Base-by-base conservation (phyloP, 306 rosid species). In the Neltuma alba region DNA sequence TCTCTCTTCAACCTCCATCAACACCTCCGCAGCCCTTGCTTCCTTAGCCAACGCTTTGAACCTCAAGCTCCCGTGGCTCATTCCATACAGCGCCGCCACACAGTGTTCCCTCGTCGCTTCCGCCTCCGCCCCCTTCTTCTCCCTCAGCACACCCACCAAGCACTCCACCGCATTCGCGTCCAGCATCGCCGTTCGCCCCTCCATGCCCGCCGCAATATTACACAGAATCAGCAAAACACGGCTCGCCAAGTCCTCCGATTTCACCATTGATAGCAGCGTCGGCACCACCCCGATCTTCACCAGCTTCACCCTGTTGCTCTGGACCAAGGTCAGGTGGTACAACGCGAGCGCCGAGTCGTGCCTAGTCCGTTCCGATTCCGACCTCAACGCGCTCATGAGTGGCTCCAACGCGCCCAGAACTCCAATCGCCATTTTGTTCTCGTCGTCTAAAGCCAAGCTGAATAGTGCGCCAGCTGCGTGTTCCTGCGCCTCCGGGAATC, bases 371-470 rank as follows among this genome's bases (percentile, higher is more conserved):
- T 90, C 92, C 14, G 91, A 89, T 1, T 94, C 97, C 6, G 97
- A 83, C 50, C 95, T 55, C 71, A 92, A 84, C 28, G 95, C 86
- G 81, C 92, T 89, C 93, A 94, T 85, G 1, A 94, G 67, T 1
- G 96, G 97, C 72, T 91, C 89, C 64, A 94, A 48, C 57, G 97
- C 95, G 75, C 97, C 97, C 58, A 94, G 89, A 15, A 89, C 93
- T 0, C 97, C 95, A 2, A 95, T 92, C 0, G 99, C 99, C 95
- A 92, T 91, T 72, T 92, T 91, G 86, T 92, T 92, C 1, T 91
- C 97, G 52, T 95, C 97, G 16, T 91, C 88, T 31, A 92, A 44
- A 0, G 97, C 97, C 37, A 94, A 1, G 2, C 36, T 33, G 2
- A 33, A 33, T 33, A 33, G 36, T 33, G 36, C 36, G 2, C 40